phyloP scores from a whole-genome alignment of 805 yeast species.

The Lipomyces yamanashiensis region DNA sequence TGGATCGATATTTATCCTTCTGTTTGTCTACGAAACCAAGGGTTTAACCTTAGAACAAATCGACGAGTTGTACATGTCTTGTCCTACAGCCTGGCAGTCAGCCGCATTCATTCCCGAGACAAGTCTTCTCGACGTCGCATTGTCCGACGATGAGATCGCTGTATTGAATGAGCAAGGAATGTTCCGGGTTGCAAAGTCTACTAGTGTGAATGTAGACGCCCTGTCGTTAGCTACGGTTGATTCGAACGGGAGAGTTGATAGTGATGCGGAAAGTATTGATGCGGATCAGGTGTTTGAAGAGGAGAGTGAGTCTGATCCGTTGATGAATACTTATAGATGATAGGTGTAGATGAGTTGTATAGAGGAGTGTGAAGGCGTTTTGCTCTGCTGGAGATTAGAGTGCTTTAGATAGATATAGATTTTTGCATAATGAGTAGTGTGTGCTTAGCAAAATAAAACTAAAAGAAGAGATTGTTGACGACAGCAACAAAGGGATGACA shows the following conservation, averaged over 20 bases:
- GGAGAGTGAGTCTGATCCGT: conserved; percentile 12
- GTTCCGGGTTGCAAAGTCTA: not conserved
- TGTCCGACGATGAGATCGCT: conserved; percentile 9
- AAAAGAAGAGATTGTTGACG: no score
- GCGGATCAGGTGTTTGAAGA: conserved; percentile 4
- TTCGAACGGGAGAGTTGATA: not conserved
- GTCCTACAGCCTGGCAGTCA: conserved; percentile 26
- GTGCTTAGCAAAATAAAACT: no score
- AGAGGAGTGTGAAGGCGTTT: no score
- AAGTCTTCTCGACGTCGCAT: not conserved
- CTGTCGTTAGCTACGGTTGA: conserved; percentile 6
- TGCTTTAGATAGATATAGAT: no score
- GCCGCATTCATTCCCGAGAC: conserved; percentile 13
- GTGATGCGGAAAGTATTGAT: conserved; percentile 16
- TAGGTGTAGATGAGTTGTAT: not conserved
- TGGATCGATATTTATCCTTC: conserved; percentile 67
- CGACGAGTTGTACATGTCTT: conserved; percentile 59
- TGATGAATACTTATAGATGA: not conserved
- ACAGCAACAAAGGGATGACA: no score
- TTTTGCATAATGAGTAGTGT: no score
- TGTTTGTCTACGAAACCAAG: conserved; percentile 76
- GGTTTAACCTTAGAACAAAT: conserved; percentile 84
- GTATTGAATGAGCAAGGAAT: not conserved
- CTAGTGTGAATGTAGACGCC: not conserved
- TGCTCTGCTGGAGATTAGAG: not conserved